phyloP scores from a whole-genome alignment of 306 rosid genomes.

The Spatholobus suberectus region DNA sequence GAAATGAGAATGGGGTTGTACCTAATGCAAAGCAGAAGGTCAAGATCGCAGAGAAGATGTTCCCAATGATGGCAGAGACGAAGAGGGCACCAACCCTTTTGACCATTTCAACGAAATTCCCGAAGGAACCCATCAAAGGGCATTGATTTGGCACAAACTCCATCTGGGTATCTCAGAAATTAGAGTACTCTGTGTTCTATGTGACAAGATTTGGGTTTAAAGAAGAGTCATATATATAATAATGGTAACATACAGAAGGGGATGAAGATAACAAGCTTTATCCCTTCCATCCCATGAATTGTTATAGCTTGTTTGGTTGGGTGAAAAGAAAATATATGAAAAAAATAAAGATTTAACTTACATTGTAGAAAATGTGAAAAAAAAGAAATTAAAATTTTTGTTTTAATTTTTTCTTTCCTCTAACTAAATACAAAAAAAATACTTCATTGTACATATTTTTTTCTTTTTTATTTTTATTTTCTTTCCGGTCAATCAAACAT shows the following conservation, averaged over 20 bases:
- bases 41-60: slow-evolving; percentile 82
- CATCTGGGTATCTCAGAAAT: slow-evolving; percentile 50
- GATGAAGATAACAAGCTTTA: slow-evolving; percentile 9
- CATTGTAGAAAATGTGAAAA: too few relatives aligned
- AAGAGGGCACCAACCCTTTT: slow-evolving; percentile 56
- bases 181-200: slow-evolving; percentile 21
- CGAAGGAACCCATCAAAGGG: slow-evolving; percentile 53
- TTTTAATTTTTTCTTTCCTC: too few relatives aligned
- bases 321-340: too few relatives aligned
- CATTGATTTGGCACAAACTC: slow-evolving; percentile 61
- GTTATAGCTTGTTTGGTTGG: too few relatives aligned
- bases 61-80: slow-evolving; percentile 69
- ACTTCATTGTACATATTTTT: too few relatives aligned
- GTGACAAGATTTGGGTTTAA: slow-evolving; percentile 44
- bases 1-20: slow-evolving; percentile 32
- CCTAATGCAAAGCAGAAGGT: slow-evolving; percentile 95
- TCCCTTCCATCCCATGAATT: not conserved
- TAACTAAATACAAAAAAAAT: too few relatives aligned
- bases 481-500: too few relatives aligned
- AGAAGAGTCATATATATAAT: not conserved
- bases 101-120: slow-evolving; percentile 59
- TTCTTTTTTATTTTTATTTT: too few relatives aligned
- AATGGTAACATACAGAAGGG: not conserved
- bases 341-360: too few relatives aligned
- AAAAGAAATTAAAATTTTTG: too few relatives aligned